phyloP scores from a whole-genome alignment of 495 filamentous ascomycete genomes.

The Penicillium arizonense region DNA sequence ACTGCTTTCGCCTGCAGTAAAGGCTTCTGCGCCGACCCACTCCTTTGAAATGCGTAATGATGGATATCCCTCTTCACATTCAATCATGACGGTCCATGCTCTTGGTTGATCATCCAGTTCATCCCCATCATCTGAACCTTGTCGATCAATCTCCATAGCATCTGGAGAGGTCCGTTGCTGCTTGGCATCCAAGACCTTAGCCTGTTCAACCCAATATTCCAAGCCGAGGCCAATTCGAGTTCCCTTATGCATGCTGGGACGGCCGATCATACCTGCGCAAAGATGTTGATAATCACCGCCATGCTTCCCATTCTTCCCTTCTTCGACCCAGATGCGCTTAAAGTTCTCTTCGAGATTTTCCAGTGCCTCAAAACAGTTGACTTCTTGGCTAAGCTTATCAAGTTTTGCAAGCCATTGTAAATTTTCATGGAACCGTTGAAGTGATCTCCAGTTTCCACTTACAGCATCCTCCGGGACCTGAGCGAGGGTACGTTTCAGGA shows the following conservation, averaged over 20 bases:
- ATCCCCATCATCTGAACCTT: conserved; percentile 14
- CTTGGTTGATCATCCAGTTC: conserved; percentile 22
- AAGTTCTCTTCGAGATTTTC: conserved; percentile 76
- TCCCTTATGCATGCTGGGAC: conserved; percentile 73
- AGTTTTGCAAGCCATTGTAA: conserved; percentile 73
- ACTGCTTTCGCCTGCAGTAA: conserved; percentile 26
- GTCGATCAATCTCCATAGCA: conserved; percentile 38
- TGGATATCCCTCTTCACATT: conserved; percentile 50
- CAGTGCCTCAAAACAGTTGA: conserved; percentile 88
- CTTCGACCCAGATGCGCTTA: conserved; percentile 53
- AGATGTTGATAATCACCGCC: conserved; percentile 49
- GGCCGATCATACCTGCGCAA: conserved; percentile 59
- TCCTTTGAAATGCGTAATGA: conserved; percentile 48
- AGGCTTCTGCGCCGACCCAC: conserved; percentile 37
- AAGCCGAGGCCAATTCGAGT: conserved; percentile 71
- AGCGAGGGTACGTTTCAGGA: conserved; percentile 51
- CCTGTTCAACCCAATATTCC: conserved; percentile 80
- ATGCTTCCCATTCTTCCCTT: conserved; percentile 45
- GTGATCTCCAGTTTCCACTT: conserved; percentile 49
- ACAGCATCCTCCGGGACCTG: conserved; percentile 38
- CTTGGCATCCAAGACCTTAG: conserved; percentile 44
- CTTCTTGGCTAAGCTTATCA: conserved; percentile 76
- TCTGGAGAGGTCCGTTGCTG: conserved; percentile 31
- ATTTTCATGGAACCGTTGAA: conserved; percentile 75
- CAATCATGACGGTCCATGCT: conserved; percentile 40